These are phyloP conservation scores for Truncatella angustata DNA, from an alignment of 2,329 filamentous ascomycete genomes.

Conservation along the genomic window DNA sequence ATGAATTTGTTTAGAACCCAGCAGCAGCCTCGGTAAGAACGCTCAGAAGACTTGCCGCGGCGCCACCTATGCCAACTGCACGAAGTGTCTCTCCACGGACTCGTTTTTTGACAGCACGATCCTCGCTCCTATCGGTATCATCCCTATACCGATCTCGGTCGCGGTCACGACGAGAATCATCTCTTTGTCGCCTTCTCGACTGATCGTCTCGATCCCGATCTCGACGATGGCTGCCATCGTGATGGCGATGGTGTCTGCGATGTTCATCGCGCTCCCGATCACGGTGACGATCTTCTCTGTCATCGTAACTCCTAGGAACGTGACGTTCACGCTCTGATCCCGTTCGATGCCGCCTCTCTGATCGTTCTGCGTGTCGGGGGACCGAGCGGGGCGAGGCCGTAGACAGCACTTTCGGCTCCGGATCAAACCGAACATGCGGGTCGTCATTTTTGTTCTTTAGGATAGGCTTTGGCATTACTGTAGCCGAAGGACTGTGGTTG, in stretches of 20 bases:
- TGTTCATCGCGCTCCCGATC: conserved; percentile 34
- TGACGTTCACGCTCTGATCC: conserved; percentile 26
- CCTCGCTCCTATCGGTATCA: conserved; percentile 26
- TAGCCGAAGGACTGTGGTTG: conserved; percentile 30
- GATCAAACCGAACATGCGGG: conserved; percentile 51
- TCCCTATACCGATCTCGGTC: conserved; percentile 34
- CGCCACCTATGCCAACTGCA: conserved; percentile 59
- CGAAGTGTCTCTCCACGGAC: conserved; percentile 53
- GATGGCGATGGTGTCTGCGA: conserved; percentile 42
- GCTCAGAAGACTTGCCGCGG: conserved; percentile 56
- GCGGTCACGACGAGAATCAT: conserved; percentile 33
- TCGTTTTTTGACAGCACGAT: conserved; percentile 39
- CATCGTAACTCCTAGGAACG: conserved; percentile 10
- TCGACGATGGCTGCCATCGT: conserved; percentile 41
- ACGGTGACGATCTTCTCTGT: conserved; percentile 22
- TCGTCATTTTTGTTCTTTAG: conserved; percentile 60
- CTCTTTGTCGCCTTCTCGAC: neutral
- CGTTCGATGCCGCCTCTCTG: conserved; percentile 16
- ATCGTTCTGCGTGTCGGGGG: conserved; percentile 26
- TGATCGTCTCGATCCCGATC: conserved; percentile 35
- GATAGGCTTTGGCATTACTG: conserved; percentile 53
- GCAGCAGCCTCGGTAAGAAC: conserved; percentile 57
- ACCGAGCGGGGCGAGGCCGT: conserved; percentile 40
- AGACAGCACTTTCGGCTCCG: conserved; percentile 34
- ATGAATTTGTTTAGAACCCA: conserved; percentile 11